phyloP scores from a whole-genome alignment of 345 rosid species.

The Eucalyptus victrix region DNA sequence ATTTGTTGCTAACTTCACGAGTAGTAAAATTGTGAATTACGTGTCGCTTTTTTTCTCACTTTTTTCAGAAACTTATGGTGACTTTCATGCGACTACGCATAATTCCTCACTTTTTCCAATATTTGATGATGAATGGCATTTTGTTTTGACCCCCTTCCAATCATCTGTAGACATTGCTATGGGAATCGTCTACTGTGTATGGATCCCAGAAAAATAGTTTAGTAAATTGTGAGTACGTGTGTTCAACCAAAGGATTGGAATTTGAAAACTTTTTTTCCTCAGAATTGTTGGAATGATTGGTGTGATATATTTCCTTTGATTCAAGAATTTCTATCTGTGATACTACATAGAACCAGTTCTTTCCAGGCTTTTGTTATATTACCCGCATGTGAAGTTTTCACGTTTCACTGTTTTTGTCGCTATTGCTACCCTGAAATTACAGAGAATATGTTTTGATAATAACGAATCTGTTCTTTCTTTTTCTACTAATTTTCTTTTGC shows the following conservation, averaged over 20 bases:
- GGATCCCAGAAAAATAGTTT: neutral
- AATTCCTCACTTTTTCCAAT: neutral
- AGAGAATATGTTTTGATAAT: neutral
- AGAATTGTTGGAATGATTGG: neutral
- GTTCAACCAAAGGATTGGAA: neutral
- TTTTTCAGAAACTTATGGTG: neutral
- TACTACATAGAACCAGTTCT: neutral
- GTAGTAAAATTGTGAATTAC: neutral
- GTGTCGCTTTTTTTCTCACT: neutral
- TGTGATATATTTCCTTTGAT: neutral
- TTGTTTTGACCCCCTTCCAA: neutral
- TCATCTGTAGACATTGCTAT: neutral
- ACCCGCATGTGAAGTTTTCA: neutral
- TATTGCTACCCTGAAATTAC: neutral
- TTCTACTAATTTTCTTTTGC: conserved; percentile 8
- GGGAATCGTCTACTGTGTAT: neutral
- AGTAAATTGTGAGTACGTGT: neutral
- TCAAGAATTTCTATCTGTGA: neutral
- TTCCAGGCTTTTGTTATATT: neutral
- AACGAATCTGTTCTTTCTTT: neutral
- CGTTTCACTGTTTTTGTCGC: neutral
- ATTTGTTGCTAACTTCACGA: neutral
- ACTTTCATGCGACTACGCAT: neutral
- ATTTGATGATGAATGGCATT: neutral
- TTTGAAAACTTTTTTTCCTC: neutral